A percentile compares a stretch with the other conserved stretches of the same genome.
phyloP scores from a whole-genome alignment of 768 basidiomycete species.

The Podaxis sp. region DNA sequence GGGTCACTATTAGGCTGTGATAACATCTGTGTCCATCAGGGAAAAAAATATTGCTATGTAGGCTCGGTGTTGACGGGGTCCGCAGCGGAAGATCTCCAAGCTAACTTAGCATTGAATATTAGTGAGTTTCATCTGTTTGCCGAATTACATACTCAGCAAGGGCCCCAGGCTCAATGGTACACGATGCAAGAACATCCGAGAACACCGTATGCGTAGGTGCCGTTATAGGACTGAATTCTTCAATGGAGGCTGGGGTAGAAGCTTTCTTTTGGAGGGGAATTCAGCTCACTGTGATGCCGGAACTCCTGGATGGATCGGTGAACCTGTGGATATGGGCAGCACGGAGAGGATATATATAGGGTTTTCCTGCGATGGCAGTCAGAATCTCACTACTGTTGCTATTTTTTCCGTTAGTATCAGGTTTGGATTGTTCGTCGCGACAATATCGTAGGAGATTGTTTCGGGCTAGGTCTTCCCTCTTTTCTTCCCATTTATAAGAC shows the following conservation, averaged over 20 bases:
- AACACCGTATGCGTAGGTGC: neutral
- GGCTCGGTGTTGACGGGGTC: neutral
- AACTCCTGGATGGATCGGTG: neutral
- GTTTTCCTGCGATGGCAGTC: neutral
- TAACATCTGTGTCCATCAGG: neutral
- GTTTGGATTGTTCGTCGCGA: neutral
- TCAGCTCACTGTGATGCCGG: neutral
- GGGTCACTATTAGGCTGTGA: neutral
- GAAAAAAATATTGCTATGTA: neutral
- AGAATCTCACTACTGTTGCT: neutral
- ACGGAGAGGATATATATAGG: slow-evolving; percentile 4
- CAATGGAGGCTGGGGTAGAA: neutral
- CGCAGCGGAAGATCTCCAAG: neutral
- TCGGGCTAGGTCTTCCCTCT: neutral
- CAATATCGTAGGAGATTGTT: neutral
- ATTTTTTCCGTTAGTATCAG: neutral
- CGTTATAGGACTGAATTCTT: neutral
- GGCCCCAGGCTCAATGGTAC: too few species aligned
- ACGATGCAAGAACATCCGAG: neutral
- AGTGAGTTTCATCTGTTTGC: neutral
- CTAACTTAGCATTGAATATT: neutral
- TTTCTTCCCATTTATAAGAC: neutral
- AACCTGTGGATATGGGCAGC: neutral
- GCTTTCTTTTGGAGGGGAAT: neutral
- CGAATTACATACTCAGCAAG: neutral